Conservation (phyloP, 345 rosid species). For the Acer negundo region DNA sequence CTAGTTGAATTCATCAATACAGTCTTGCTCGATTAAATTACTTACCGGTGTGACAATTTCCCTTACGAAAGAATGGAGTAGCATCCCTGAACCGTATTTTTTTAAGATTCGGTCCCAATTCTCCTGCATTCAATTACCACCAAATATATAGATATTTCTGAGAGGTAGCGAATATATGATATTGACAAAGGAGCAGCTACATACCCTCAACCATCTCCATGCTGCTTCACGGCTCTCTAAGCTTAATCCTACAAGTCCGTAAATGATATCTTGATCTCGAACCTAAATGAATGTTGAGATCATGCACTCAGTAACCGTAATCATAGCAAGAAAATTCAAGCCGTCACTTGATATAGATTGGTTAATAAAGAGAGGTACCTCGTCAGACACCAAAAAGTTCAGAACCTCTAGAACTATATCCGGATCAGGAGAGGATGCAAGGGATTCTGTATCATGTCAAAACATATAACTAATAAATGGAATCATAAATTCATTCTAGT, state of each 20-base stretch:
- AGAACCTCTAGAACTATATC: no score
- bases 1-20: neutral
- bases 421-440: neutral
- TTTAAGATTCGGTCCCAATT: conserved; percentile 40
- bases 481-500: neutral
- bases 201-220: conserved; percentile 43
- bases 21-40: neutral
- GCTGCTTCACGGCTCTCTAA: conserved; percentile 38
- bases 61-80: conserved; percentile 28
- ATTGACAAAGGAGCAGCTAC: no score
- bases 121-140: conserved; percentile 36
- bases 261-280: conserved; percentile 32
- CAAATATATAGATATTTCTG: no score
- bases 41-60: conserved; percentile 39
- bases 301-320: neutral
- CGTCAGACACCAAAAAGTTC: no score
- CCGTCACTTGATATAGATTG: no score
- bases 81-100: conserved; percentile 38
- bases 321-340: neutral
- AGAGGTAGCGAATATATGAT: no score
- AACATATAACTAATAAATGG: neutral
- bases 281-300: conserved; percentile 24
- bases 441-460: neutral
- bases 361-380: no score
- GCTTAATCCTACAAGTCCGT: conserved; percentile 32